These are phyloP conservation scores for Yamadazyma tumulicola DNA, from an alignment of 805 yeast species.

Conservation along the genomic window DNA sequence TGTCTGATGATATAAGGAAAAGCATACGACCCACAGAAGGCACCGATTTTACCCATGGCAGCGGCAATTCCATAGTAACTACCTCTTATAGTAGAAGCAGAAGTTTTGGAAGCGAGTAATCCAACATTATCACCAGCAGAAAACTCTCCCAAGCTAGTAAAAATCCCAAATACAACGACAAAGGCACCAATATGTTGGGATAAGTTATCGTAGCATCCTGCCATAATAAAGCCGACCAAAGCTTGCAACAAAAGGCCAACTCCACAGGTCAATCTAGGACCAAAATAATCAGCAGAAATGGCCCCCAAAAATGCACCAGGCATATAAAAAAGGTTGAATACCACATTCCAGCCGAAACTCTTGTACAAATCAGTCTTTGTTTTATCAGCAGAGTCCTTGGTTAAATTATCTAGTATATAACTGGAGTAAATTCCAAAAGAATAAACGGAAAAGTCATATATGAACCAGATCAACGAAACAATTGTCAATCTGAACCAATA, in stretches of 20 bases:
- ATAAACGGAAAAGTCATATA: constrained; percentile 84
- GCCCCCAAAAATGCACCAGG: constrained; percentile 93
- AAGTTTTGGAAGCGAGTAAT: constrained; percentile 78
- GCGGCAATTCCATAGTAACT: constrained; percentile 90
- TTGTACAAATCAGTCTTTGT: constrained; percentile 56
- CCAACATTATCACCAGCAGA: constrained; percentile 96
- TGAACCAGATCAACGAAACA: constrained; percentile 81
- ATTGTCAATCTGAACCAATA: constrained; percentile 78
- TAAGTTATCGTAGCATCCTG: constrained; percentile 59
- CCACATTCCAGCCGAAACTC: constrained; percentile 90
- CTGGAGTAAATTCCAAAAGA: constrained; percentile 85
- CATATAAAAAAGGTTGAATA: constrained; percentile 79
- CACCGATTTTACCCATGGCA: constrained; percentile 89
- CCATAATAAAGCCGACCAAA: constrained; percentile 78
- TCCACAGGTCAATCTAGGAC: constrained; percentile 80
- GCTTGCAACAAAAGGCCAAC: constrained; percentile 73
- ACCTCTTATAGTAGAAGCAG: constrained; percentile 86
- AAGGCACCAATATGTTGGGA: constrained; percentile 68
- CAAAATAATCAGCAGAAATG: constrained; percentile 76
- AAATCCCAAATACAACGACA: constrained; percentile 84
- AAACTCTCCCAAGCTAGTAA: constrained; percentile 83
- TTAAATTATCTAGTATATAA: constrained; percentile 56
- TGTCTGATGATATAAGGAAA: constrained; percentile 75
- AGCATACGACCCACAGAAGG: constrained; percentile 83
- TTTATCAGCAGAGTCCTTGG: constrained; percentile 30